phyloP scores from a whole-genome alignment of 495 filamentous ascomycete species.

The Apodospora peruviana region DNA sequence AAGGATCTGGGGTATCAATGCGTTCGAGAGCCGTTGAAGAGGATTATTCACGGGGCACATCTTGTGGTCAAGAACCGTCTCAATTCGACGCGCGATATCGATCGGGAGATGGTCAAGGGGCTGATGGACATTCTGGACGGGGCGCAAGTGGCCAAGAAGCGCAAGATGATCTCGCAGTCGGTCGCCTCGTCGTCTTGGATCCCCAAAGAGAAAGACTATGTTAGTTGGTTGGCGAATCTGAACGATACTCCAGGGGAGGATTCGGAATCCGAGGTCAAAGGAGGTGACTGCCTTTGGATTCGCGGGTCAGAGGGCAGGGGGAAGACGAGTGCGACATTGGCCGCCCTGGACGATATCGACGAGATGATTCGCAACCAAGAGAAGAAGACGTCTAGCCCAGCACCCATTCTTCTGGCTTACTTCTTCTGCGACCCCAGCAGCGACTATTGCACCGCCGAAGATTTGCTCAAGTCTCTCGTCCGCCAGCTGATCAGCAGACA shows the following conservation, averaged over 20 bases:
- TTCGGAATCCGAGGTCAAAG: background rate
- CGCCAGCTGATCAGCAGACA: constrained; percentile 30
- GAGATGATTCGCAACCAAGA: constrained; percentile 4
- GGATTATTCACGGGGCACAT: background rate
- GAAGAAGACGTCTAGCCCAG: constrained; percentile 8
- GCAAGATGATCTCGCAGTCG: background rate
- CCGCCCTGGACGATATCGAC: constrained; percentile 27
- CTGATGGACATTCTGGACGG: background rate
- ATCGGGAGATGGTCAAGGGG: background rate
- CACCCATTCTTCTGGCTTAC: constrained; percentile 27
- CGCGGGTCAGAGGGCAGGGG: constrained; percentile 31
- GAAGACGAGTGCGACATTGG: constrained; percentile 29
- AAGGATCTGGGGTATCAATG: background rate
- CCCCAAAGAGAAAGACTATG: background rate
- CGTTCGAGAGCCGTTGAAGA: background rate
- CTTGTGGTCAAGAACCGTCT: background rate
- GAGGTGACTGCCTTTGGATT: constrained; percentile 29
- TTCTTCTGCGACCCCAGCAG: constrained; percentile 26
- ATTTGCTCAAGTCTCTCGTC: constrained; percentile 32
- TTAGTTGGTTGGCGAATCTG: background rate
- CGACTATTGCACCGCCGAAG: constrained; percentile 30
- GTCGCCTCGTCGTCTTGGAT: background rate
- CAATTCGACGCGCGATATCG: background rate
- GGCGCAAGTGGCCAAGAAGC: background rate
- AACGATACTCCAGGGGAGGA: no score